A percentile compares a stretch with the other conserved stretches of the same genome.
Conservation (phyloP, 768 basidiomycete species). For the Lactarius vividus region DNA sequence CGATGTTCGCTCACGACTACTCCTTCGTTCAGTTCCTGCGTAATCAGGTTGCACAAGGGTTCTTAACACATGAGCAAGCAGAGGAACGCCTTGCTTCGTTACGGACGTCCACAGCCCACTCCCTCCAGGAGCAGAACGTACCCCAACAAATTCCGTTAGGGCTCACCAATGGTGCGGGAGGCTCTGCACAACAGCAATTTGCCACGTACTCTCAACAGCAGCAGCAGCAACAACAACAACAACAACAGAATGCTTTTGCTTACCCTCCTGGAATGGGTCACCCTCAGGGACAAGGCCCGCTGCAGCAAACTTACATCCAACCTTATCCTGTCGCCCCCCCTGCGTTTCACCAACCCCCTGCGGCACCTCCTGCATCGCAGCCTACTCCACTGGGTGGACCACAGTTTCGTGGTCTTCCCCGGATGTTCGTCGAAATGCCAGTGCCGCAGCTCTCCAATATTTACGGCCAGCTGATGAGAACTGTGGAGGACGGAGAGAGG, state of each 20-base stretch:
- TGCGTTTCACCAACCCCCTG: slow-evolving; percentile 3
- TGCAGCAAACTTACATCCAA: slow-evolving; percentile 9
- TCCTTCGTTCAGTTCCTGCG: background rate
- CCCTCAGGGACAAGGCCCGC: slow-evolving; percentile 10
- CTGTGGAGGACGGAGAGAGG: slow-evolving; percentile 9
- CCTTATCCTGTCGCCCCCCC: slow-evolving; percentile 1
- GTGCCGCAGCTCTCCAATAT: background rate
- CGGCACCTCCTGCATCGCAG: slow-evolving; percentile 10
- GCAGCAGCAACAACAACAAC: background rate
- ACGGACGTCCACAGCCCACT: background rate
- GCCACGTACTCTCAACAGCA: slow-evolving; percentile 7
- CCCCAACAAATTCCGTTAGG: slow-evolving; percentile 12
- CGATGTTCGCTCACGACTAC: background rate
- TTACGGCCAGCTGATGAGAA: background rate
- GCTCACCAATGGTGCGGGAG: background rate
- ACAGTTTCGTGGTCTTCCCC: background rate
- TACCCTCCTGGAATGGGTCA: slow-evolving; percentile 13
- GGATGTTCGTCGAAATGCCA: background rate
- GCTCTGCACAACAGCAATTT: slow-evolving; percentile 11
- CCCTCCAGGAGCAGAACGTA: slow-evolving; percentile 13
- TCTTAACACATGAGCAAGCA: slow-evolving; percentile 15
- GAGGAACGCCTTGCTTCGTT: slow-evolving; percentile 3
- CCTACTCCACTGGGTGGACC: background rate
- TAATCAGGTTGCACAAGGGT: background rate
- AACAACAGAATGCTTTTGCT: too few species aligned